phyloP scores from a whole-genome alignment of 257 asterid genomes.

The Mentha longifolia region DNA sequence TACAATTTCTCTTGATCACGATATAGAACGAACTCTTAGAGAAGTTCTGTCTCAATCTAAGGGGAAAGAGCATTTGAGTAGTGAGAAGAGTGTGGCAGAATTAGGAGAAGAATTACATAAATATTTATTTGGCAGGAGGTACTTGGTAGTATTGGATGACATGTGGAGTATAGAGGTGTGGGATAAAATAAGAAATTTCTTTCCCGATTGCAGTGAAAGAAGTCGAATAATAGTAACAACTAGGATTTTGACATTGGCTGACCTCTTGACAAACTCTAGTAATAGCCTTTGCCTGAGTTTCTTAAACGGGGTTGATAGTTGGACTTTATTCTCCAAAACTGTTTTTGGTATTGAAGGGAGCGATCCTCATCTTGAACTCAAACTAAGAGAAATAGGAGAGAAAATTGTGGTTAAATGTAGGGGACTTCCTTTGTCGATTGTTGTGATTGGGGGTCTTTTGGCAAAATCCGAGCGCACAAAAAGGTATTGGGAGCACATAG shows the following conservation, averaged over 20 bases:
- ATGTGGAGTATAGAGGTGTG: not conserved
- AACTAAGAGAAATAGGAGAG: not conserved
- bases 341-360: not conserved
- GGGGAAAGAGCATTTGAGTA: no score
- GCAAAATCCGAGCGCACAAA: not conserved
- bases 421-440: not conserved
- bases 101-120: not conserved
- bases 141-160: not conserved
- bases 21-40: not conserved
- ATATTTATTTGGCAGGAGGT: not conserved
- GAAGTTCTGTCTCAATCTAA: not conserved
- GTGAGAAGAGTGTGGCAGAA: not conserved
- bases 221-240: not conserved
- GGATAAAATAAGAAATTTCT: not conserved
- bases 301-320: not conserved
- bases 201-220: not conserved
- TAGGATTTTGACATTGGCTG: not conserved
- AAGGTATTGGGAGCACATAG: not conserved
- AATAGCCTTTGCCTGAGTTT: not conserved
- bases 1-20: slow-evolving; percentile 2
- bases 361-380: not conserved
- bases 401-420: not conserved
- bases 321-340: not conserved
- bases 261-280: not conserved
- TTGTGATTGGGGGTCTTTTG: not conserved